These are phyloP conservation scores for Tylopilus sp. DNA, from an alignment of 1,284 basidiomycete species.

Conservation along the genomic window DNA sequence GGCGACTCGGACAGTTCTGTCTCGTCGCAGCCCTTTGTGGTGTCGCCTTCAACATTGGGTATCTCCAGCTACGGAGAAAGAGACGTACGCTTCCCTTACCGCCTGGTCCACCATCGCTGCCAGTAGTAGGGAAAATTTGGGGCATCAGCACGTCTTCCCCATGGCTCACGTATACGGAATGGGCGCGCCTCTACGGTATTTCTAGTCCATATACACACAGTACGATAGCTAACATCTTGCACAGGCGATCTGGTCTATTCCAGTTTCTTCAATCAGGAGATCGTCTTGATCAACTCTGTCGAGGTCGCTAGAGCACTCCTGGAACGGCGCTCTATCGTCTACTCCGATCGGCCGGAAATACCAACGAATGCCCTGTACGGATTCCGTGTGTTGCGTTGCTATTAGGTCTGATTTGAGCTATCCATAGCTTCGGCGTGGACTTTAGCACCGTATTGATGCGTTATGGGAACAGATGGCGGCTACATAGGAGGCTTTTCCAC, in stretches of 20 bases:
- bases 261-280: slow-evolving; percentile 19
- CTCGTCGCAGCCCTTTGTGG: slow-evolving; percentile 11
- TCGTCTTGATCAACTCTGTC: slow-evolving; percentile 24
- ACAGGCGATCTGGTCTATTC: slow-evolving; percentile 28
- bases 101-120: slow-evolving; percentile 29
- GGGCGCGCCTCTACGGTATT: slow-evolving; percentile 40
- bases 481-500: slow-evolving; percentile 22
- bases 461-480: slow-evolving; percentile 24
- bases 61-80: neutral
- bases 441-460: slow-evolving; percentile 23
- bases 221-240: slow-evolving; percentile 16
- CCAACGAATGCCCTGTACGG: slow-evolving; percentile 21
- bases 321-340: slow-evolving; percentile 12
- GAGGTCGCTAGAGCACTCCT: slow-evolving; percentile 22
- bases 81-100: neutral
- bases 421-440: slow-evolving; percentile 26
- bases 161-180: slow-evolving; percentile 46
- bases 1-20: slow-evolving; percentile 16
- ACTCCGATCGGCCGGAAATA: slow-evolving; percentile 5
- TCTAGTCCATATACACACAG: slow-evolving; percentile 8
- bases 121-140: slow-evolving; percentile 31
- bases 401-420: slow-evolving; percentile 8
- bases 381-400: slow-evolving; percentile 63
- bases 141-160: slow-evolving; percentile 42
- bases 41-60: slow-evolving; percentile 2